Conservation (phyloP, 306 rosid genomes). For the Acacia confusa region DNA sequence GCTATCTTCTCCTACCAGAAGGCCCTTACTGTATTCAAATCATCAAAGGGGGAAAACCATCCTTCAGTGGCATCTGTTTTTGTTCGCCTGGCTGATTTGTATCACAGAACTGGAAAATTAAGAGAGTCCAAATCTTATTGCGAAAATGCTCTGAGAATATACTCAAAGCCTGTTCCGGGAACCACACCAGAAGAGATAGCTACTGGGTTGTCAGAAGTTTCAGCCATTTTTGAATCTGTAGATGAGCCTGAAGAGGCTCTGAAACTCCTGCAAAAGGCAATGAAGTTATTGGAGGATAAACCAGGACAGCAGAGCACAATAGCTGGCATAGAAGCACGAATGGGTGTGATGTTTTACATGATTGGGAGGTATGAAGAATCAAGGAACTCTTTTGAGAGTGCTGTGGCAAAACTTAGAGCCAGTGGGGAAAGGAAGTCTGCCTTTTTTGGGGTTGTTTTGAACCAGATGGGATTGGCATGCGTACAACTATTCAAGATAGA, state of each 20-base stretch:
- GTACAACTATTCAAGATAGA: slow-evolving; percentile 97
- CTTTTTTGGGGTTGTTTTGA: slow-evolving; percentile 94
- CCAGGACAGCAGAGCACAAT: slow-evolving; percentile 97
- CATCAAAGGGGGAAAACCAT: slow-evolving; percentile 91
- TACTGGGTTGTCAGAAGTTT: slow-evolving; percentile 85
- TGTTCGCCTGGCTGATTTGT: slow-evolving; percentile 93
- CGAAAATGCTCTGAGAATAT: slow-evolving; percentile 89
- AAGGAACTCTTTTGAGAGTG: slow-evolving; percentile 77
- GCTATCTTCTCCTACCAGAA: slow-evolving; percentile 97
- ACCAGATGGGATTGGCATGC: slow-evolving; percentile 98
- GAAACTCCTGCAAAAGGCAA: slow-evolving; percentile 79
- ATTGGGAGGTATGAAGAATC: slow-evolving; percentile 85
- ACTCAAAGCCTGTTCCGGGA: slow-evolving; percentile 94
- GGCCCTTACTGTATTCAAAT: slow-evolving; percentile 93
- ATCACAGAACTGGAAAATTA: slow-evolving; percentile 94
- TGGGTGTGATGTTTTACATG: slow-evolving; percentile 97
- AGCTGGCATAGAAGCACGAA: slow-evolving; percentile 96
- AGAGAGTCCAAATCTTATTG: slow-evolving; percentile 95
- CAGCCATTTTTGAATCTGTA: slow-evolving; percentile 92
- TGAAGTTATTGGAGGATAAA: slow-evolving; percentile 92
- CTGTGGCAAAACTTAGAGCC: slow-evolving; percentile 79
- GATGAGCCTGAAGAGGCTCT: slow-evolving; percentile 95
- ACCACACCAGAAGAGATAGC: slow-evolving; percentile 90
- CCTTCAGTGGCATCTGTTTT: slow-evolving; percentile 89
- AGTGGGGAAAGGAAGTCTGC: slow-evolving; percentile 98